phyloP scores from a whole-genome alignment of 305 asterid species.

The Fraxinus platypoda region DNA sequence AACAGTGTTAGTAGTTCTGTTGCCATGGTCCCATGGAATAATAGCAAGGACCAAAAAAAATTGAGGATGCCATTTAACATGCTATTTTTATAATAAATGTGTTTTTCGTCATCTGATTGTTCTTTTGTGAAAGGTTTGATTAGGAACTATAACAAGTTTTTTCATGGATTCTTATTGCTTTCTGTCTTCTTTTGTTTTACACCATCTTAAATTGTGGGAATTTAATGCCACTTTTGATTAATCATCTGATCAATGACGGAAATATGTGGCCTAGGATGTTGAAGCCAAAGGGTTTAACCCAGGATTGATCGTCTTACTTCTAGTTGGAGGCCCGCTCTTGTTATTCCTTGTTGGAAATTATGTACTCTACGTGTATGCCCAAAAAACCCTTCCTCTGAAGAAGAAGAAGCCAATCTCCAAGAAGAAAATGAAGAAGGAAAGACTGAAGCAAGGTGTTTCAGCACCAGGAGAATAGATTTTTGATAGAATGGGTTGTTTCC shows the following conservation, averaged over 20 bases:
- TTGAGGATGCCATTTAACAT: neutral
- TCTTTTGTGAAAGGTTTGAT: neutral
- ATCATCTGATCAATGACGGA: conserved; percentile 35
- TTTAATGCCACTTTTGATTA: neutral
- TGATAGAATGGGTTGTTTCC: conserved; percentile 6
- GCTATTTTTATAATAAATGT: neutral
- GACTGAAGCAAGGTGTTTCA: conserved; percentile 88
- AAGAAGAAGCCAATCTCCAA: conserved; percentile 96
- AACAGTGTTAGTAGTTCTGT: neutral
- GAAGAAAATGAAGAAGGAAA: conserved; percentile 96
- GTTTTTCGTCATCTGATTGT: neutral
- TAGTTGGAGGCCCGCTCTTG: conserved; percentile 77
- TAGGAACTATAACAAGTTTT: neutral
- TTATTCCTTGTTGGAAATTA: conserved; percentile 83
- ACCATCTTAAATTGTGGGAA: neutral
- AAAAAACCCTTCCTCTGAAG: conserved; percentile 78
- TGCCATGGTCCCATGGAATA: neutral
- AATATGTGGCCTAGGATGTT: conserved; percentile 36
- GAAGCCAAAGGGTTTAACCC: conserved; percentile 78
- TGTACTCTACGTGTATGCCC: conserved; percentile 70
- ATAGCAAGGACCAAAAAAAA: neutral
- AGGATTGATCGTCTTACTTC: conserved; percentile 75
- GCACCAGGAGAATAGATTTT: conserved; percentile 84
- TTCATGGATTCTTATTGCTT: neutral
- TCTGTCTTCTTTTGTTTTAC: neutral